These are phyloP conservation scores for Calonectria hongkongensis DNA, from an alignment of 2,329 filamentous ascomycete species.

Conservation along the genomic window DNA sequence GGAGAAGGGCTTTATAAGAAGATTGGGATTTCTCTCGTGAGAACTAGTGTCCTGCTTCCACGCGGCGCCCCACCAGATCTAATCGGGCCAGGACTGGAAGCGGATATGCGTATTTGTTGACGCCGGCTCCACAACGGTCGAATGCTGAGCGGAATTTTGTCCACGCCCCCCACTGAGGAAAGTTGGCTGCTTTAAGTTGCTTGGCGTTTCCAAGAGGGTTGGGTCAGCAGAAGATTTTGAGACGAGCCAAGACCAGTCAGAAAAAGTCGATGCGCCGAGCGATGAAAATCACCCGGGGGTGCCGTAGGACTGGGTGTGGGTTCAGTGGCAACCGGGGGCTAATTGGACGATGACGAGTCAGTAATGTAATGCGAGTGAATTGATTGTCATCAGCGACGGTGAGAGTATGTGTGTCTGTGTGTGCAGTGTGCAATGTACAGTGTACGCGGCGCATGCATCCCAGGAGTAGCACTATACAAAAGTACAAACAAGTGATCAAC, in stretches of 20 bases:
- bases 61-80: constrained; percentile 55
- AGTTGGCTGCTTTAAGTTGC: constrained; percentile 46
- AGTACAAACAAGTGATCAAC: constrained; percentile 21
- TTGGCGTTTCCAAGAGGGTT: constrained; percentile 51
- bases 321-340: constrained; percentile 42
- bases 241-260: constrained; percentile 43
- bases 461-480: background rate
- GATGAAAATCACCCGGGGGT: constrained; percentile 37
- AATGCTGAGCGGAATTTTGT: constrained; percentile 54
- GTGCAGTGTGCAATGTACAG: constrained; percentile 1
- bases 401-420: constrained; percentile 1
- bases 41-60: constrained; percentile 52
- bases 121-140: constrained; percentile 53
- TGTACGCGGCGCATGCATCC: constrained; percentile 11
- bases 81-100: constrained; percentile 52
- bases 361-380: constrained; percentile 35
- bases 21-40: constrained; percentile 44
- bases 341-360: constrained; percentile 39
- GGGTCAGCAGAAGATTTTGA: constrained; percentile 38
- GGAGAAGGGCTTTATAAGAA: constrained; percentile 43
- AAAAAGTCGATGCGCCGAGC: constrained; percentile 41
- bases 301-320: constrained; percentile 39
- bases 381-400: constrained; percentile 20
- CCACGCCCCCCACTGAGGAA: constrained; percentile 50
- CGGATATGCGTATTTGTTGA: constrained; percentile 49